Conservation (phyloP, 176 grass and related monocot species). For the Hordeum marinum region DNA sequence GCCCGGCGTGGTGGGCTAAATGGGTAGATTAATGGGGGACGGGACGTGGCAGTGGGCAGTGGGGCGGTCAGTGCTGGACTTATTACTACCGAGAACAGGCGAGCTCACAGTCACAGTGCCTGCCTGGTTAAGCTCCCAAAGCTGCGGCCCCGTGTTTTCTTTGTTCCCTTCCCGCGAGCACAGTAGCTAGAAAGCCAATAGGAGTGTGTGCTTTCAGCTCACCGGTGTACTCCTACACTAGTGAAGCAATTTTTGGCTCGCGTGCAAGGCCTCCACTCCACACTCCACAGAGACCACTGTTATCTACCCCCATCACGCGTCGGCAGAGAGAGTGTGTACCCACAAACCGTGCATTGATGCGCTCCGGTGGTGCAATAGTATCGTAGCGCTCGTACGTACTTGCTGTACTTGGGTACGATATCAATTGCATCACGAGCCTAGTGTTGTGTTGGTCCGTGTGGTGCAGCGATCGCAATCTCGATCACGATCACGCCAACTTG, state of each 20-base stretch:
- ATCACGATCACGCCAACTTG: too few species aligned
- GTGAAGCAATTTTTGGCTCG: too few species aligned
- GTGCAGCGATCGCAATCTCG: neutral
- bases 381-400: too few species aligned
- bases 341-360: too few species aligned
- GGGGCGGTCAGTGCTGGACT: neutral
- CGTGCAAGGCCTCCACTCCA: too few species aligned
- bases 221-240: too few species aligned
- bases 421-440: neutral
- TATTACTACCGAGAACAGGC: slow-evolving; percentile 9
- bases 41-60: neutral
- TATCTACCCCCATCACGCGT: too few species aligned
- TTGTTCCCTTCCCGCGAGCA: neutral
- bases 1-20: neutral
- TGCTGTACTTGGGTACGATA: neutral
- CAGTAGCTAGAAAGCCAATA: neutral
- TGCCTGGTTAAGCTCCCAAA: neutral
- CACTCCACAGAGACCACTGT: too few species aligned
- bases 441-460: too few species aligned
- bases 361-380: too few species aligned
- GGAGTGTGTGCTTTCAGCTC: neutral
- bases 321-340: too few species aligned
- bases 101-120: neutral
- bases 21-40: neutral
- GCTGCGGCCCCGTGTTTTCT: neutral